Evolutionary conservation across 108 stramenopile genomes (phyloP), one percentile per base, ranked within the genome.

Genomic region (Parietichytrium sp.): DNA sequence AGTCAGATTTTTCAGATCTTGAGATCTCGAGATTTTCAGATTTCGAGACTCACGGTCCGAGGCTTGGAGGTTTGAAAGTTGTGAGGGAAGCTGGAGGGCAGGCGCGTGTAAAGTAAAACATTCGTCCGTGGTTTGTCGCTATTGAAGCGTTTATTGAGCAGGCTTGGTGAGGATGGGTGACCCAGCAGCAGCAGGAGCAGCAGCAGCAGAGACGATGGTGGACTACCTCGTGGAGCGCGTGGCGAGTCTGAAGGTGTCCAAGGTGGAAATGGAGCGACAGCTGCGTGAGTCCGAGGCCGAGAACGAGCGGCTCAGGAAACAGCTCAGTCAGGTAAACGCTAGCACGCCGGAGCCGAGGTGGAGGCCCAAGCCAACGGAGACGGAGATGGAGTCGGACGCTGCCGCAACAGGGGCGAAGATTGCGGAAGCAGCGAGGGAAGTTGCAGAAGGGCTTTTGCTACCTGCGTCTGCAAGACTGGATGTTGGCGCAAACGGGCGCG

Each of bases 391-490:
- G 20, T 25, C 33, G 13, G 61, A n/a, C n/a, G n/a, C n/a, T n/a
- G n/a, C n/a, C n/a, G n/a, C n/a, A 42, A 47, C 20, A 72, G 38
- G 38, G 45, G 42, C 61, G 38, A 10, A 45, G 23, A 6, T 25
- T 72, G 61, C 18, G n/a, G 18, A 72, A 72, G 38, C 25, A 72
- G 20, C 61, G 61, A n/a, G n/a, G n/a, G n/a, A n/a, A n/a, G n/a
- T n/a, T n/a, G n/a, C n/a, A n/a, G n/a, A n/a, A n/a, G n/a, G n/a
- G n/a, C n/a, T n/a, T n/a, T n/a, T n/a, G n/a, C n/a, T n/a, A n/a
- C n/a, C n/a, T n/a, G n/a, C n/a, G n/a, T n/a, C n/a, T n/a, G n/a
- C n/a, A n/a, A n/a, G n/a, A n/a, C n/a, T n/a, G n/a, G n/a, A n/a
- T n/a, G n/a, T n/a, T n/a, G n/a, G n/a, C n/a, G n/a, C n/a, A n/a